Evolutionary conservation across 306 rosid genomes (phyloP).

Genomic region (Vigna unguiculata): DNA sequence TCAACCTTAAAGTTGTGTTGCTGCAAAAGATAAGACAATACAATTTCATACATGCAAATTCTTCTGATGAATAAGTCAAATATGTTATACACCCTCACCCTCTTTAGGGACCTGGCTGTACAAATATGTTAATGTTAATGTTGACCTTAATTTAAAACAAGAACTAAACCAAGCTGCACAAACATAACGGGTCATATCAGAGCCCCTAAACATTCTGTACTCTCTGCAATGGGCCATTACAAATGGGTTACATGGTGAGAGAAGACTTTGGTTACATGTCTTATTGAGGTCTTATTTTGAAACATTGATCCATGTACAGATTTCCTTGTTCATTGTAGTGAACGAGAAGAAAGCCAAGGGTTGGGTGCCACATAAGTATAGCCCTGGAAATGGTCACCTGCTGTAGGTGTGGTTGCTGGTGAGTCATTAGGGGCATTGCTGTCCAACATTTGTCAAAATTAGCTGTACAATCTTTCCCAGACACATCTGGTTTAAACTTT

Average conservation of each 20-base stretch:
- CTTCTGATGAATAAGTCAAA: constrained; percentile 25
- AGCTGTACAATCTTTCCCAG: constrained; percentile 82
- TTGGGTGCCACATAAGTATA: constrained; percentile 83
- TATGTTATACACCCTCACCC: not conserved
- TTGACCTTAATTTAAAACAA: constrained; percentile 27
- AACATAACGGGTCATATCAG: constrained; percentile 26
- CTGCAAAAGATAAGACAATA: no score
- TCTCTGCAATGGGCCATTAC: constrained; percentile 19
- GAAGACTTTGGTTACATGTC: constrained; percentile 34
- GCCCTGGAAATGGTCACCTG: constrained; percentile 88
- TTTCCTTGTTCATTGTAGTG: constrained; percentile 43
- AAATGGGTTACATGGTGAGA: no score
- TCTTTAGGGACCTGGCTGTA: not conserved
- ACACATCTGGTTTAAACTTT: constrained; percentile 87
- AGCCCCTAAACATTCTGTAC: constrained; percentile 30
- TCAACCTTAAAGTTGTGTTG: no score
- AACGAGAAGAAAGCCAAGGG: constrained; percentile 82
- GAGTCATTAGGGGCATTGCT: constrained; percentile 86
- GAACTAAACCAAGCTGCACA: constrained; percentile 30
- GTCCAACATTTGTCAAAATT: constrained; percentile 97
- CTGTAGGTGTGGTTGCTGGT: constrained; percentile 89
- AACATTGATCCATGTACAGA: constrained; percentile 15
- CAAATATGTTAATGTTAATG: constrained; percentile 31
- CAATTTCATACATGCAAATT: not conserved
- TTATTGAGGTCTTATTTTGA: constrained; percentile 32